phyloP scores from a whole-genome alignment of 2,329 filamentous ascomycete genomes.

The Bipolaris oryzae region DNA sequence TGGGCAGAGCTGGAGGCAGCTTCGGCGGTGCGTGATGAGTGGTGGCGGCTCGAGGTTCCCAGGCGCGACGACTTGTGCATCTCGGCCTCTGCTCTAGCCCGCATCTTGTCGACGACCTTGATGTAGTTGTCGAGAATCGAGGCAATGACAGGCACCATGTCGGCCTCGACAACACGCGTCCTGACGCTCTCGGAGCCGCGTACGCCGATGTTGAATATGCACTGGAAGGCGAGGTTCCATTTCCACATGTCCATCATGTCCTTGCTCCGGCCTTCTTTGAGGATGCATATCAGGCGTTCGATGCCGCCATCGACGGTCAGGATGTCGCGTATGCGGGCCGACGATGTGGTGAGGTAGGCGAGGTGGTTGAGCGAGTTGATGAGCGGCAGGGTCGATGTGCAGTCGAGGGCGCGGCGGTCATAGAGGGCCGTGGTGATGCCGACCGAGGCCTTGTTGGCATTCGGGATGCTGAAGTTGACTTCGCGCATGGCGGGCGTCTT shows the following conservation, averaged over 20 bases:
- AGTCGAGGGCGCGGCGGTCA: conserved; percentile 95
- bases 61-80: conserved; percentile 64
- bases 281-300: conserved; percentile 92
- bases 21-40: conserved; percentile 50
- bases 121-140: conserved; percentile 99
- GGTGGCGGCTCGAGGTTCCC: conserved; percentile 47
- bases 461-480: conserved; percentile 99
- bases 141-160: conserved; percentile 98
- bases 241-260: conserved; percentile 99
- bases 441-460: conserved; percentile 98
- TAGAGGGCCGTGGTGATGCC: conserved; percentile 98
- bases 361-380: conserved; percentile 99
- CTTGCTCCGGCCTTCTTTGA: conserved; percentile 95
- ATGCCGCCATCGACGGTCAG: conserved; percentile 98
- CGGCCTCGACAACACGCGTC: conserved; percentile 94
- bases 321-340: conserved; percentile 95
- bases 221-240: conserved; percentile 99
- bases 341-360: conserved; percentile 96
- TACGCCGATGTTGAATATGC: conserved; percentile 98
- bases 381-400: conserved; percentile 93
- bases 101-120: conserved; percentile 90
- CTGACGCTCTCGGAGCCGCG: conserved; percentile 92
- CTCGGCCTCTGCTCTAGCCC: conserved; percentile 83
- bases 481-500: conserved; percentile 79
- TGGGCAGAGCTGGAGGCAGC: conserved; percentile 45